Base-by-base conservation (phyloP, 2,329 filamentous ascomycete genomes). In the Xylaria digitata region DNA sequence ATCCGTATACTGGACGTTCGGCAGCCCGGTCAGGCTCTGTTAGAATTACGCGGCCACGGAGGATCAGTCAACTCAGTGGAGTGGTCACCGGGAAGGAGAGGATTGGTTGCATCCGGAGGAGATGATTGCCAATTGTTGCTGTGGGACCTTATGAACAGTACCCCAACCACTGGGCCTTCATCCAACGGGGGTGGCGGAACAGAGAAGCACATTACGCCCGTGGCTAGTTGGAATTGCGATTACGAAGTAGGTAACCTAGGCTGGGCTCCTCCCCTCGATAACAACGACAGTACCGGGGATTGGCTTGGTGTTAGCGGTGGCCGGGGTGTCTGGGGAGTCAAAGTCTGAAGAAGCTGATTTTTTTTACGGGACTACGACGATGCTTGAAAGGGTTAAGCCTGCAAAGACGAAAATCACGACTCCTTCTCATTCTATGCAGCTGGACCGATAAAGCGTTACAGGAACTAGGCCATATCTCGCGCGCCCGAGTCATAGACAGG, bases 1-100 rank as follows among this genome's bases (percentile, higher is more conserved):
- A 94, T 99, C 76, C 93, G 96, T 54, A 97, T 99, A 61, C 89
- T 99, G 34, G 96, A 99, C 75, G 95, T 98, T 2, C 91, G 96
- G 55, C 96, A 99, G 80, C 96, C 96, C 0, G 96, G 96, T 6
- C 96, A 97, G 80, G 96, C 96, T 2, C 86, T 99, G 4, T 87
- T 99, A 30, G 96, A 99, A 78, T 89, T 99, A 43, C 92, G 92
- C 54, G 96, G 96, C 23, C 95, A 99, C 77, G 88, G 89, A 23
- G 92, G 93, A 4, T 81, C 93, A 7, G 87, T 99, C 64, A 98
- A 97, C 80, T 96, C 92, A 75, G 92, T 98, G 66, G 96, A 99
- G 81, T 99, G 96, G 96, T 97, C 93, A 8, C 95, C 94, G 0
- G 87, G 89, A 62, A 88, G 94, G 66, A 87, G 96, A 74, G 96